phyloP scores from a whole-genome alignment of 2,329 filamentous ascomycete genomes.

The Paraphaeosphaeria minitans region DNA sequence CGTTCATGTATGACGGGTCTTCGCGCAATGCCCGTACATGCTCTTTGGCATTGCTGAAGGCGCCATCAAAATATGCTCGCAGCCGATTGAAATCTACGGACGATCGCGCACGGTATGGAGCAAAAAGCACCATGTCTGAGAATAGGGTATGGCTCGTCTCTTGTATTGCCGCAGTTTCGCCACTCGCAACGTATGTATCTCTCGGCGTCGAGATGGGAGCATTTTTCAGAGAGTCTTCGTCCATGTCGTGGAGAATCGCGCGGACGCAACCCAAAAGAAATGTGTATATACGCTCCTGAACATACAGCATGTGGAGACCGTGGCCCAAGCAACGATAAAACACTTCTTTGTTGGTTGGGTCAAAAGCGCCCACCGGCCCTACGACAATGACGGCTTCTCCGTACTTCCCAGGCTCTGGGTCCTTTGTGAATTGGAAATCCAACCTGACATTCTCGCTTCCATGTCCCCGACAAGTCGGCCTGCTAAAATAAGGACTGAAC shows the following conservation, averaged over 20 bases:
- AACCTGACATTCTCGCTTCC: not conserved
- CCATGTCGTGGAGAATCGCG: not conserved
- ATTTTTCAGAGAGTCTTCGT: not conserved
- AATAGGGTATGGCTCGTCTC: not conserved
- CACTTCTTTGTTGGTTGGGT: too few species aligned
- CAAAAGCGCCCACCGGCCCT: too few species aligned
- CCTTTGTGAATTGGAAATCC: not conserved
- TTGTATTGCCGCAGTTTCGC: not conserved
- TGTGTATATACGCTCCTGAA: not conserved
- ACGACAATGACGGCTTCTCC: too few species aligned
- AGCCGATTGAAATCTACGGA: not conserved
- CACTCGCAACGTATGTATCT: too few species aligned
- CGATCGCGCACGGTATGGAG: not conserved
- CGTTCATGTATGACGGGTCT: not conserved
- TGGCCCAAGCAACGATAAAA: not conserved
- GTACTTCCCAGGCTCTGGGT: not conserved
- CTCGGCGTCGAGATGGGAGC: too few species aligned
- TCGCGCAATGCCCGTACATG: not conserved
- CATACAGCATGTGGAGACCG: not conserved
- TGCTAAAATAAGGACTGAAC: not conserved
- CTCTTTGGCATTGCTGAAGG: not conserved
- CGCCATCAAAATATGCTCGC: not conserved
- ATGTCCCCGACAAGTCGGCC: not conserved
- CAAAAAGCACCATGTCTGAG: not conserved
- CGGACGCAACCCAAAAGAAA: not conserved